phyloP scores from a whole-genome alignment of 75 land plant genomes.

The Picea sitchensis region DNA sequence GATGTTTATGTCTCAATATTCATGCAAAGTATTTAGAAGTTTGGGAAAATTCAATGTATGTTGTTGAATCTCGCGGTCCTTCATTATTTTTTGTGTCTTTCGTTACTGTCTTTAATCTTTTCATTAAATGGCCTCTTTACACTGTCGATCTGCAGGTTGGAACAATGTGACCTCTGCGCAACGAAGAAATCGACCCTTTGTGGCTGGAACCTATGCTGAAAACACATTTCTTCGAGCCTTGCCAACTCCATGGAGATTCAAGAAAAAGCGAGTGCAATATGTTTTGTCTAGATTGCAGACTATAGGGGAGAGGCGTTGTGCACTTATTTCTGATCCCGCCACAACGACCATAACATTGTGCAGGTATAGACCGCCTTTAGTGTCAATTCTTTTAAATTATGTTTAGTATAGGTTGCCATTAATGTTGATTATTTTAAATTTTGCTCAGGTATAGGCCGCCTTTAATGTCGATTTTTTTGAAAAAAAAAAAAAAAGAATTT shows the following conservation, averaged over 20 bases:
- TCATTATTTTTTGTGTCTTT: not conserved
- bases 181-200: too few relatives aligned
- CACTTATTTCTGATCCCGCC: conserved; percentile 42
- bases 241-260: too few relatives aligned
- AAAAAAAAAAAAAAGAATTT: not conserved
- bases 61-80: not conserved
- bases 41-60: not conserved
- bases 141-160: not conserved
- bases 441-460: not conserved
- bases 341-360: conserved; percentile 57
- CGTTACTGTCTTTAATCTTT: not conserved
- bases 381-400: too few relatives aligned
- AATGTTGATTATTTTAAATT: not conserved
- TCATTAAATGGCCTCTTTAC: not conserved
- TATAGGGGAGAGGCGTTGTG: conserved; percentile 58
- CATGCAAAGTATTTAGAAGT: not conserved
- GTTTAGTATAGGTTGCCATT: too few relatives aligned
- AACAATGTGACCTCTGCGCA: too few relatives aligned
- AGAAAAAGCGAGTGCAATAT: too few relatives aligned
- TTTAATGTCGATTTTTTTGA: not conserved
- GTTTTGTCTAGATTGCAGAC: conserved; percentile 20
- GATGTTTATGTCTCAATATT: not conserved
- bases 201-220: too few relatives aligned
- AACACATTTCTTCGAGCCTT: too few relatives aligned
- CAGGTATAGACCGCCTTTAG: conserved; percentile 32